These are phyloP conservation scores for Curvularia sp. DNA, from an alignment of 2,329 filamentous ascomycete genomes.

Conservation along the genomic window DNA sequence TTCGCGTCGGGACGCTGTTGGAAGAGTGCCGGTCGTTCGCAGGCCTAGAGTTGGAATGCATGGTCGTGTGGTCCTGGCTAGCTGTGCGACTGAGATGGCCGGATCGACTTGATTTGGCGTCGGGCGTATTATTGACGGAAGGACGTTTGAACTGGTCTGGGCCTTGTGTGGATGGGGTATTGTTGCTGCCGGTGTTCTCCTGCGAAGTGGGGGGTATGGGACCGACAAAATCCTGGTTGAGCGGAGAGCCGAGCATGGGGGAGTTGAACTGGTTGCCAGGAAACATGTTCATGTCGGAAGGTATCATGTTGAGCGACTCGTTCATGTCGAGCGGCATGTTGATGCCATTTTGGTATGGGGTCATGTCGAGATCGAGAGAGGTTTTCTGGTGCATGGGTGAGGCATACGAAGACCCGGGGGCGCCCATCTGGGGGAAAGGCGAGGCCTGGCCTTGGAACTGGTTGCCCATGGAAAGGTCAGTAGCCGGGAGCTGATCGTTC, in stretches of 20 bases:
- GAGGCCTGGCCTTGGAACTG: constrained; percentile 47
- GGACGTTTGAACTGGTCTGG: constrained; percentile 38
- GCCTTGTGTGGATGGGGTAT: constrained; percentile 28
- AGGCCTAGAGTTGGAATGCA: constrained; percentile 33
- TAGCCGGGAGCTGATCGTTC: constrained; percentile 32
- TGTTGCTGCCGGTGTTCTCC: constrained; percentile 19
- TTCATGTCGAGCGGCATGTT: constrained; percentile 55
- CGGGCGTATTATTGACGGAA: constrained; percentile 41
- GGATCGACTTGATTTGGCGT: constrained; percentile 33
- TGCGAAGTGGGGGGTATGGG: constrained; percentile 43
- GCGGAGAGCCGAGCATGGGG: constrained; percentile 52
- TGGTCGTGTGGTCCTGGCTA: constrained; percentile 40
- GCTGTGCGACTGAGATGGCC: constrained; percentile 33
- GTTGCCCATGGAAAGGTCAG: constrained; percentile 52
- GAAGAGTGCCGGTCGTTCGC: constrained; percentile 36
- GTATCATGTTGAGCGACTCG: constrained; percentile 47
- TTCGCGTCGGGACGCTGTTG: constrained; percentile 30
- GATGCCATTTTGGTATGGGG: constrained; percentile 52
- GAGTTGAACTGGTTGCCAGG: constrained; percentile 49
- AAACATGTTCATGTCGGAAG: constrained; percentile 51
- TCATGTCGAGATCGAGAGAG: constrained; percentile 54
- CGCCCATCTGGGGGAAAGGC: constrained; percentile 49
- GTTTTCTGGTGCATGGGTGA: constrained; percentile 52
- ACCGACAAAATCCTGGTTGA: constrained; percentile 45
- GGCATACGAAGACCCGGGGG: constrained; percentile 51